Conservation (phyloP, 2,329 filamentous ascomycete species). For the Colletotrichum filicis region DNA sequence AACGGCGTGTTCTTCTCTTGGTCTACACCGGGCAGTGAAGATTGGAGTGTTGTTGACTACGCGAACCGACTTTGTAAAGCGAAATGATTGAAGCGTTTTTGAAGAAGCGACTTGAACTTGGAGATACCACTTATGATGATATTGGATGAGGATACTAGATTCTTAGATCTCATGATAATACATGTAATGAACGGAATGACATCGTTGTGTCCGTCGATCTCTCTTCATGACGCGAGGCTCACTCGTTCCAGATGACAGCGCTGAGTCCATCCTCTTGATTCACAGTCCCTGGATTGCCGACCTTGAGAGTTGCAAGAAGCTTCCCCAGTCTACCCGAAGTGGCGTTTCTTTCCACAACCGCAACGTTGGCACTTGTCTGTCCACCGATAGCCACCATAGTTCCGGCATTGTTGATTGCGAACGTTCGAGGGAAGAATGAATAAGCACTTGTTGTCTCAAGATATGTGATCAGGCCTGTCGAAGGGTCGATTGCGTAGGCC, state of each 20-base stretch:
- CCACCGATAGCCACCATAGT: conserved; percentile 71
- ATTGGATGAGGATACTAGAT: neutral
- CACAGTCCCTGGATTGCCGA: conserved; percentile 51
- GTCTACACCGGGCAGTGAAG: conserved; percentile 34
- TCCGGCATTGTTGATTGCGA: conserved; percentile 69
- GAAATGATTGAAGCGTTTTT: neutral
- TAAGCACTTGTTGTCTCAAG: conserved; percentile 66
- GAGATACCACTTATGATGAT: conserved; percentile 14
- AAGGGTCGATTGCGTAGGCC: conserved; percentile 58
- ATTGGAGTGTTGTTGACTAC: conserved; percentile 33
- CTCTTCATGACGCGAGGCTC: conserved; percentile 12
- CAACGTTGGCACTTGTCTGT: conserved; percentile 68
- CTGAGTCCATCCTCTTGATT: conserved; percentile 60
- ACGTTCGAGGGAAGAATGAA: conserved; percentile 71
- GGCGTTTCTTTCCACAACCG: conserved; percentile 65
- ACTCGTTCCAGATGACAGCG: conserved; percentile 60
- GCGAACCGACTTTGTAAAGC: conserved; percentile 32
- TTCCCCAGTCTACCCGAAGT: conserved; percentile 65
- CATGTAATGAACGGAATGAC: neutral
- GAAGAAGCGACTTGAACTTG: neutral
- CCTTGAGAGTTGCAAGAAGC: conserved; percentile 51
- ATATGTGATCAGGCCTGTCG: conserved; percentile 61
- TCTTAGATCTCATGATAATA: neutral
- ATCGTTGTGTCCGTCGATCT: neutral
- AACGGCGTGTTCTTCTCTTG: conserved; percentile 53